Evolutionary conservation across 257 asterid genomes (phyloP).

Genomic region (Nicotiana otophora): DNA sequence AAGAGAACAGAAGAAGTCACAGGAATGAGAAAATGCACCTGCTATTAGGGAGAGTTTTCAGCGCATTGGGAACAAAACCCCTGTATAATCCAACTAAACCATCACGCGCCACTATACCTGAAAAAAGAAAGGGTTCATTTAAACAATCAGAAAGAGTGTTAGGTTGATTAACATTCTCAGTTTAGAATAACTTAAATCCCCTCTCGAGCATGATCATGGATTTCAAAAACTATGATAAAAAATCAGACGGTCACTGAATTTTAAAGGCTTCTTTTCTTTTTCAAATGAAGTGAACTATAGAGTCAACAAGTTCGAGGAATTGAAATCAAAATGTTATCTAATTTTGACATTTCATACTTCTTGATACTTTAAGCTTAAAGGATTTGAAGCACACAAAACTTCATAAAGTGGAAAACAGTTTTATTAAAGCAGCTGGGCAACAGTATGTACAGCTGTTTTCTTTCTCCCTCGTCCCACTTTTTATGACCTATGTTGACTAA

Average conservation of each 20-base stretch:
- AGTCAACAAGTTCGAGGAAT: neutral
- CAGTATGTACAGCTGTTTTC: neutral
- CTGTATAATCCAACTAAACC: constrained; percentile 71
- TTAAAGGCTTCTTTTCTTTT: neutral
- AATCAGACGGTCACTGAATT: neutral
- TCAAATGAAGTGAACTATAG: neutral
- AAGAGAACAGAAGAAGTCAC: neutral
- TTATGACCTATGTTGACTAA: neutral
- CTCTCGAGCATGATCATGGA: neutral
- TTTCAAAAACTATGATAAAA: neutral
- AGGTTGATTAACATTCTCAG: neutral
- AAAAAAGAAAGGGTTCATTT: constrained; percentile 11
- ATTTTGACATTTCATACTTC: neutral
- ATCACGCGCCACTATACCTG: constrained; percentile 82
- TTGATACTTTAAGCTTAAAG: neutral
- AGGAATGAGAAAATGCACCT: constrained; percentile 40
- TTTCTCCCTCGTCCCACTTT: neutral
- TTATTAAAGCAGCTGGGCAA: neutral
- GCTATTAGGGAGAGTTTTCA: constrained; percentile 79
- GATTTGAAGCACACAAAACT: neutral
- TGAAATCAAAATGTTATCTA: neutral
- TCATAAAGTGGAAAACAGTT: neutral
- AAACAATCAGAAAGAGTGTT: neutral
- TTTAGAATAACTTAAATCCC: neutral
- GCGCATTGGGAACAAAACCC: constrained; percentile 76